Evolutionary conservation across 495 filamentous ascomycete species (phyloP).

Genomic region (Cercophora scortea): DNA sequence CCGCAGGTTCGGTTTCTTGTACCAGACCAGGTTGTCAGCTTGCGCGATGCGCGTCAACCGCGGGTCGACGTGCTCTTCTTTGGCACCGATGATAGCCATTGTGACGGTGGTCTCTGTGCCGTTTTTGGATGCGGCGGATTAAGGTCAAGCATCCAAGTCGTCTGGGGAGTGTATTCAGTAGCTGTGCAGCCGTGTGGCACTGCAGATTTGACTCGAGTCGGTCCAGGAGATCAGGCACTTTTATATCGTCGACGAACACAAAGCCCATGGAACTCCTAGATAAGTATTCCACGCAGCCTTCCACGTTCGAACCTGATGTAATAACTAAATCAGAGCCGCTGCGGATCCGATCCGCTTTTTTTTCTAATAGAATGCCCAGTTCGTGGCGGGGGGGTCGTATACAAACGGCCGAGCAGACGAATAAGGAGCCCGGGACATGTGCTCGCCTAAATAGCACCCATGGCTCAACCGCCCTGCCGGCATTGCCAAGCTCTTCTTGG

Average conservation of each 20-base stretch:
- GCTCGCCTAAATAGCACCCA: constrained; percentile 5
- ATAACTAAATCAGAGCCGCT: background rate
- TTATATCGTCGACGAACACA: background rate
- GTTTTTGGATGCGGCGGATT: background rate
- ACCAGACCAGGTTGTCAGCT: constrained; percentile 49
- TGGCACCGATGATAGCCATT: constrained; percentile 18
- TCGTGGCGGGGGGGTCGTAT: background rate
- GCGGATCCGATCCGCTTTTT: background rate
- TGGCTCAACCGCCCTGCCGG: background rate
- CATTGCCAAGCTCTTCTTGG: constrained; percentile 18
- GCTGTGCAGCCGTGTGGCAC: background rate
- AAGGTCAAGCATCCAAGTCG: background rate
- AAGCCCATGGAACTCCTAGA: background rate
- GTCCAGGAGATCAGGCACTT: background rate
- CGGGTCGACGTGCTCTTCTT: constrained; percentile 25
- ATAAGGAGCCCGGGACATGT: background rate
- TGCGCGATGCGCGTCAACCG: constrained; percentile 37
- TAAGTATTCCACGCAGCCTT: background rate
- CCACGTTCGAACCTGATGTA: background rate
- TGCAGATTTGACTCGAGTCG: too few species aligned
- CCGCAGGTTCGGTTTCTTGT: constrained; percentile 56
- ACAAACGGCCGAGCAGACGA: background rate
- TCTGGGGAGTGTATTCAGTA: background rate
- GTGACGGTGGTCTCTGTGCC: background rate
- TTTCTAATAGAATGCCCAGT: background rate